Conservation (phyloP, 352 stramenopile species). For the Plasmopara viticola region DNA sequence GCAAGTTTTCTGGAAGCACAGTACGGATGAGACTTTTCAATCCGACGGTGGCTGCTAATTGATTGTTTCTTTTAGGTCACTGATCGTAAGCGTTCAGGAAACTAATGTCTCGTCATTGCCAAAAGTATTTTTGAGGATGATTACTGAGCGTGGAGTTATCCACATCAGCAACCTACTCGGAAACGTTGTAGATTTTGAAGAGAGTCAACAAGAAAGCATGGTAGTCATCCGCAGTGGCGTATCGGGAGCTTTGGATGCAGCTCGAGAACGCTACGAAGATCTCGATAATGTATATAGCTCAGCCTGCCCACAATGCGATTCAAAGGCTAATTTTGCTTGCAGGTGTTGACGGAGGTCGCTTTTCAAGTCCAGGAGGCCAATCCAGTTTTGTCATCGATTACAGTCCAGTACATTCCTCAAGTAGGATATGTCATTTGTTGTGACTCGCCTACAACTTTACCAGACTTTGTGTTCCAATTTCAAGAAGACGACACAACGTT, state of each 20-base stretch:
- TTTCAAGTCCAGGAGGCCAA: constrained; percentile 78
- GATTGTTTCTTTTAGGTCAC: constrained; percentile 10
- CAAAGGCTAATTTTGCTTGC: constrained; percentile 3
- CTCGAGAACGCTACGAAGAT: constrained; percentile 65
- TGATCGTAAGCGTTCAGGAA: constrained; percentile 18
- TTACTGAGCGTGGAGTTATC: constrained; percentile 35
- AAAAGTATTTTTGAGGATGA: constrained; percentile 26
- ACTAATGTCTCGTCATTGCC: constrained; percentile 21
- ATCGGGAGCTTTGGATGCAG: constrained; percentile 62
- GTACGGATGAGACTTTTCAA: constrained; percentile 28
- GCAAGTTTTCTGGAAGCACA: constrained; percentile 51
- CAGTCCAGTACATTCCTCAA: constrained; percentile 83
- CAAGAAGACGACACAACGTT: constrained; percentile 83
- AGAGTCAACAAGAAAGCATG: constrained; percentile 49
- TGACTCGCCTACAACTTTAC: constrained; percentile 52
- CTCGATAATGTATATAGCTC: constrained; percentile 60
- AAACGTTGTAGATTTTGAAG: constrained; percentile 82
- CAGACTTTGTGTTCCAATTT: constrained; percentile 84
- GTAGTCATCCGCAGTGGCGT: constrained; percentile 69
- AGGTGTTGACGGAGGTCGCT: constrained; percentile 80
- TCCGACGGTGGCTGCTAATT: neutral
- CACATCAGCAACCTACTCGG: constrained; percentile 73
- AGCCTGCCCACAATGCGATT: neutral
- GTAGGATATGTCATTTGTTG: constrained; percentile 83
- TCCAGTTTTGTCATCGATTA: constrained; percentile 62